Percentiles rank a stretch among this genome's conserved stretches.
Evolutionary conservation across 2,329 filamentous ascomycete species (phyloP).

Genomic region (Apiospora pterosperma): DNA sequence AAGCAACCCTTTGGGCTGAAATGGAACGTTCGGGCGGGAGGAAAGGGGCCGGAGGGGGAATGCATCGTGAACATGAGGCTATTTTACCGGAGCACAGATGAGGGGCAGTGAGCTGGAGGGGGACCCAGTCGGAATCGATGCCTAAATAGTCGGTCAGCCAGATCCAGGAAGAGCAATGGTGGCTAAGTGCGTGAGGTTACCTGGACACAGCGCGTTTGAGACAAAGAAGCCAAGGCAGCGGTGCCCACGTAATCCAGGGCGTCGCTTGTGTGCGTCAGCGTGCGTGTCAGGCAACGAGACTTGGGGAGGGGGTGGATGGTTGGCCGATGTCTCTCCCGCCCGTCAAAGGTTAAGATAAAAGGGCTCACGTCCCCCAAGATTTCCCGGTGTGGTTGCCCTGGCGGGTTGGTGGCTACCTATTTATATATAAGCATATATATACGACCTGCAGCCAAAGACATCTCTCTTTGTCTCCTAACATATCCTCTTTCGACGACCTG

Average conservation of each 20-base stretch:
- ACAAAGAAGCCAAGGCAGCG: neutral
- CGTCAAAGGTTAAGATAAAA: neutral
- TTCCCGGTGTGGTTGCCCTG: neutral
- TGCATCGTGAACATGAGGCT: neutral
- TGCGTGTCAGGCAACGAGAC: neutral
- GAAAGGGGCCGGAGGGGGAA: neutral
- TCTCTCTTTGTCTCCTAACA: neutral
- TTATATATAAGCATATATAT: no score
- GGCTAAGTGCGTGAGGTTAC: neutral
- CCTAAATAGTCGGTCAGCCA: neutral
- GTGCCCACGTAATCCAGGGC: neutral
- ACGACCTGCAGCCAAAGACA: neutral
- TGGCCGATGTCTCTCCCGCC: neutral
- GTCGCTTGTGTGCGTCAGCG: neutral
- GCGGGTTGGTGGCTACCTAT: neutral
- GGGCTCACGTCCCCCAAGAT: neutral
- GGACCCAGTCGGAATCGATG: neutral
- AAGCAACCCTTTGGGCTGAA: neutral
- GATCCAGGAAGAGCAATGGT: neutral
- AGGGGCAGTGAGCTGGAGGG: no score
- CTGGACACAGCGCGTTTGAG: neutral
- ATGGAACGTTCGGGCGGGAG: neutral
- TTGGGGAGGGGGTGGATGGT: neutral
- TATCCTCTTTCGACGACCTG: neutral
- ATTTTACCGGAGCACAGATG: neutral